Conservation (phyloP, 352 stramenopile genomes). For the Pythium phragmiticola region DNA sequence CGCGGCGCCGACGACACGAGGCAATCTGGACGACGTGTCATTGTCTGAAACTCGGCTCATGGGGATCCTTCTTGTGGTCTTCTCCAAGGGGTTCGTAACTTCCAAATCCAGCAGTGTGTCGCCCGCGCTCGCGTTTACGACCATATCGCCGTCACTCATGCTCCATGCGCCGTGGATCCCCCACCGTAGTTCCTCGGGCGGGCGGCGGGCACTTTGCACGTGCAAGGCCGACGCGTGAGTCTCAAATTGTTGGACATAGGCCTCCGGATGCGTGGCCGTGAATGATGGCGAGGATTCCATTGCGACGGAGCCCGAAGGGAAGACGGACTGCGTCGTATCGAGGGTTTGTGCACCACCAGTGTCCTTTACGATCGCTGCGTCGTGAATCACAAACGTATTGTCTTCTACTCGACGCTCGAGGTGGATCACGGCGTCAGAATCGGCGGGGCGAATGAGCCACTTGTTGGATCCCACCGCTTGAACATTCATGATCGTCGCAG, state of each 20-base stretch:
- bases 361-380: slow-evolving; percentile 22
- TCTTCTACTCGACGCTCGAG: slow-evolving; percentile 25
- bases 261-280: slow-evolving; percentile 45
- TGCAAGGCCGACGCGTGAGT: neutral
- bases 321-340: slow-evolving; percentile 36
- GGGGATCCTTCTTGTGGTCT: slow-evolving; percentile 44
- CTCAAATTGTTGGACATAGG: slow-evolving; percentile 42
- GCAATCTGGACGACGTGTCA: slow-evolving; percentile 13
- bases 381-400: slow-evolving; percentile 35
- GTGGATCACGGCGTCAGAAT: slow-evolving; percentile 35
- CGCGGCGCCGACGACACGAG: slow-evolving; percentile 41
- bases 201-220: slow-evolving; percentile 21
- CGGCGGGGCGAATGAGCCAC: slow-evolving; percentile 52
- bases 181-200: slow-evolving; percentile 22
- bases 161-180: slow-evolving; percentile 29
- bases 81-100: slow-evolving; percentile 17
- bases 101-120: slow-evolving; percentile 25
- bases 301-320: slow-evolving; percentile 19
- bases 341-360: neutral
- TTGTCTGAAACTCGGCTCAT: slow-evolving; percentile 14
- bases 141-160: slow-evolving; percentile 18
- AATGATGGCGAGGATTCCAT: slow-evolving; percentile 3
- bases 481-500: slow-evolving; percentile 37
- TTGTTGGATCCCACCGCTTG: slow-evolving; percentile 37
- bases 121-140: slow-evolving; percentile 26